phyloP scores from a whole-genome alignment of 768 basidiomycete genomes.

The Dioszegia crocea region DNA sequence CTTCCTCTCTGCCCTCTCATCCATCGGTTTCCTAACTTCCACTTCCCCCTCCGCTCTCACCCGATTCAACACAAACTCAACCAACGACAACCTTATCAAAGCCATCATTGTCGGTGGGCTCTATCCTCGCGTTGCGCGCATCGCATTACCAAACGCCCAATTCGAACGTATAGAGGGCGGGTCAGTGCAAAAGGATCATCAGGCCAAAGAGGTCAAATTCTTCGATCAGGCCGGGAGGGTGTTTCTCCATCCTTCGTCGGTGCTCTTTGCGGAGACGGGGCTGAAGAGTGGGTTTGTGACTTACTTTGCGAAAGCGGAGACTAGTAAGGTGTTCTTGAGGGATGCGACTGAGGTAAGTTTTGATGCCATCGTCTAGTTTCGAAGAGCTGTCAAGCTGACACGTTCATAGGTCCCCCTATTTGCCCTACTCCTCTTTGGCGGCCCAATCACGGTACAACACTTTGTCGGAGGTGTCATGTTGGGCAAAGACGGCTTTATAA shows the following conservation, averaged over 20 bases:
- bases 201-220: conserved; percentile 76
- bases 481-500: conserved; percentile 57
- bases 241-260: conserved; percentile 67
- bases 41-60: conserved; percentile 10
- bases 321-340: conserved; percentile 76
- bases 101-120: conserved; percentile 78
- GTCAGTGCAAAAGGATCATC: conserved; percentile 75
- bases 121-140: conserved; percentile 75
- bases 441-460: conserved; percentile 71
- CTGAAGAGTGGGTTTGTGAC: conserved; percentile 77
- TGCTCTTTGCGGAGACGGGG: conserved; percentile 65
- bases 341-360: conserved; percentile 75
- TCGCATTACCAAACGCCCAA: conserved; percentile 69
- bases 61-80: conserved; percentile 62
- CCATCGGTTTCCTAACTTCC: conserved; percentile 62
- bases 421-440: conserved; percentile 77
- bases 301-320: conserved; percentile 74
- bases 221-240: conserved; percentile 60
- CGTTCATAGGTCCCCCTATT: conserved; percentile 72
- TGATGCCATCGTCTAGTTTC: not conserved
- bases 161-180: conserved; percentile 83
- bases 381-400: not conserved
- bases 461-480: conserved; percentile 67
- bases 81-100: conserved; percentile 72
- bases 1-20: conserved; percentile 65